Conservation (phyloP, 176 grass and related monocot species). For the barley (Hordeum vulgare) region MorexV3_pseudomolecules_assembly NC_058520.1:418630846-418631345, state of each 20-base stretch:
- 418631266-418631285: slow-evolving; percentile 12
- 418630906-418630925: neutral
- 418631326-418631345: neutral
- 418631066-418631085: neutral
- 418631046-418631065: slow-evolving; percentile 47
- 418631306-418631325: neutral
- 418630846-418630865: neutral
- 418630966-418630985: slow-evolving; percentile 99
- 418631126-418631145: neutral
- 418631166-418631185: neutral
- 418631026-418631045: slow-evolving; percentile 77
- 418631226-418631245: neutral
- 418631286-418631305: neutral
- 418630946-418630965: slow-evolving; percentile 84
- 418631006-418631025: slow-evolving; percentile 82
- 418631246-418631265: neutral
- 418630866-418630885: neutral
- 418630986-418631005: slow-evolving; percentile 76
- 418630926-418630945: neutral
- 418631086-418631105: neutral
- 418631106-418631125: neutral
- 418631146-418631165: neutral
- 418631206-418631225: neutral
- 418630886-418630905: neutral
- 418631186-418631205: neutral